Base-by-base conservation (phyloP, 345 rosid species). In the Murraya koenigii region DNA sequence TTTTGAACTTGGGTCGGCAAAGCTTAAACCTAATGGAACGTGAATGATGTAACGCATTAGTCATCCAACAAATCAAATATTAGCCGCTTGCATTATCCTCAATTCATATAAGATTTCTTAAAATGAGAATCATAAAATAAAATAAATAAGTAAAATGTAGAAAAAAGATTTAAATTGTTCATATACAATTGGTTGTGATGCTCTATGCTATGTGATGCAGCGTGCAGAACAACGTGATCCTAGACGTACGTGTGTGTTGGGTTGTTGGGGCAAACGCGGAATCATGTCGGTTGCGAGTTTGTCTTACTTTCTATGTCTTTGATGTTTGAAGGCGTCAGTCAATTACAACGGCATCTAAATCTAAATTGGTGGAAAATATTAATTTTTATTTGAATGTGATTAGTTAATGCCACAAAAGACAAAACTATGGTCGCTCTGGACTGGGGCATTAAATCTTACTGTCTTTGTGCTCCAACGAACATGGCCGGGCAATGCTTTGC, bases 161-260 rank as follows among this genome's bases (percentile, higher is more conserved):
- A 58, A 55, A 58, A 56, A 52, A 76, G 36, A 19, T 26, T 39
- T 66, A 10, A 8, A 47, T 55, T n/a, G 63, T 30, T 25, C 33
- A 38, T n/a, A n/a, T n/a, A n/a, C n/a, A n/a, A n/a, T n/a, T n/a
- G 61, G 75, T 79, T 36, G 8, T 76, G 80, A 75, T 79, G 71
- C 64, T 54, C 20, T 61, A 73, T 41, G 49, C 49, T 3, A 44
- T 62, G 76, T 15, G 71, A 9, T 20, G 1, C 0, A 5, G 39
- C 78, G 62, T 15, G 41, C 25, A 52, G 56, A 54, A 77, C 85
- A 75, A n/a, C 41, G 49, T 38, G 80, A 75, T 72, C 75, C 4
- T n/a, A n/a, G 54, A 25, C 69, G 66, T 82, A 62, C 80, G 66
- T 60, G 13, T 35, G 78, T 75, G 78, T 68, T 71, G 70, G 73